phyloP scores from a whole-genome alignment of 1,139 yeast genomes.

The Protomyces macrosporus region DNA sequence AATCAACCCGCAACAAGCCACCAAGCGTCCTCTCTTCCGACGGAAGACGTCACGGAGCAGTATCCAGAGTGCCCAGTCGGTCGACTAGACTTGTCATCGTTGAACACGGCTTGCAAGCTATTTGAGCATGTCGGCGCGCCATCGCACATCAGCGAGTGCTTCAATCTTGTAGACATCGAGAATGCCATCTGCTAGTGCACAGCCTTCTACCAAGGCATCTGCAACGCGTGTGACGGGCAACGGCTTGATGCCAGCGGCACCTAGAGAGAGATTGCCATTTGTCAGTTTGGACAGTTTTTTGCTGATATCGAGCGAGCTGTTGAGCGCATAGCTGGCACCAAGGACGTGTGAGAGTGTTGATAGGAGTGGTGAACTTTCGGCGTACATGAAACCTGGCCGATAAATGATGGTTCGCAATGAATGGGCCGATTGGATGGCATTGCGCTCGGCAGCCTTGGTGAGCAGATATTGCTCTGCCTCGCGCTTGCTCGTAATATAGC shows the following conservation, averaged over 20 bases:
- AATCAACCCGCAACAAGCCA: neutral
- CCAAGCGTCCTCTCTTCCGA: neutral
- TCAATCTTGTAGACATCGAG: conserved; percentile 22
- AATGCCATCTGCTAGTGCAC: conserved; percentile 3
- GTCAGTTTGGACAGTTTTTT: neutral
- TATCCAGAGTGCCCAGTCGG: neutral
- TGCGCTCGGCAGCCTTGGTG: neutral
- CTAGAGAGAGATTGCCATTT: conserved; percentile 1
- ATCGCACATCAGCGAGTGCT: conserved; percentile 17
- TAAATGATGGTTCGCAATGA: conserved; percentile 24
- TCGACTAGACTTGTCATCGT: neutral
- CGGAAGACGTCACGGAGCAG: neutral
- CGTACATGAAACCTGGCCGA: conserved; percentile 27
- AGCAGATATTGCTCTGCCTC: conserved; percentile 23
- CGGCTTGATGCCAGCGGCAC: conserved; percentile 28
- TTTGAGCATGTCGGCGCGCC: conserved; percentile 18
- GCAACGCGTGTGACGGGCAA: conserved; percentile 26
- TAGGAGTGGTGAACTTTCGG: neutral
- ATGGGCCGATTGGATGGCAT: neutral
- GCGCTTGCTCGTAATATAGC: conserved; percentile 28
- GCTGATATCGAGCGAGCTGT: conserved; percentile 4
- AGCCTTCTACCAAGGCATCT: conserved; percentile 23
- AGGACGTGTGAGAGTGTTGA: conserved; percentile 6
- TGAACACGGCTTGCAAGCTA: neutral
- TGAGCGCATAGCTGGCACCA: conserved; percentile 15